Conservation (phyloP, 352 stramenopile species). For the Phytophthora meadii region DNA sequence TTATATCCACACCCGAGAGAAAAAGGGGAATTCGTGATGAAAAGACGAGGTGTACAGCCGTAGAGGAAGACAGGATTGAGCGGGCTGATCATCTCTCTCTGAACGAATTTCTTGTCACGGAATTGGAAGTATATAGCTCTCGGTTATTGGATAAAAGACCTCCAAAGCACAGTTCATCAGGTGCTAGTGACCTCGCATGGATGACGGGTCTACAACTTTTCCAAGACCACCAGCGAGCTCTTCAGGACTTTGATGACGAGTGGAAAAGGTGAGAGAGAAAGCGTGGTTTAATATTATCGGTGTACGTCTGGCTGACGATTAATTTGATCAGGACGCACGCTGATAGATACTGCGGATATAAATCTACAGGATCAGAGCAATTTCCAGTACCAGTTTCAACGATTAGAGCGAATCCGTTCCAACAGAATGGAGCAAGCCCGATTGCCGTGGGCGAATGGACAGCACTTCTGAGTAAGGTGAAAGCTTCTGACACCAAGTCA, state of each 20-base stretch:
- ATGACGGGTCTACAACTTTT: constrained; percentile 56
- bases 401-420: constrained; percentile 37
- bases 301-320: constrained; percentile 1
- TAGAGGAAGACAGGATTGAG: constrained; percentile 25
- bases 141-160: constrained; percentile 29
- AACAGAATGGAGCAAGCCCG: constrained; percentile 8
- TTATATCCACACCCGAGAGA: constrained; percentile 27
- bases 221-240: constrained; percentile 51
- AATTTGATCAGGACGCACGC: constrained; percentile 34
- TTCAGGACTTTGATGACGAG: constrained; percentile 65
- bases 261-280: constrained; percentile 43
- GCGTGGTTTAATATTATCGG: neutral
- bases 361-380: constrained; percentile 3
- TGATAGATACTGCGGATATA: constrained; percentile 25
- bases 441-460: constrained; percentile 20
- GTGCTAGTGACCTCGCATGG: constrained; percentile 35
- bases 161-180: constrained; percentile 13
- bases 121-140: constrained; percentile 55
- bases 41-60: constrained; percentile 20
- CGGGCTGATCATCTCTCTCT: constrained; percentile 47
- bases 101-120: constrained; percentile 58
- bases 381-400: constrained; percentile 4
- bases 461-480: constrained; percentile 34
- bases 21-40: constrained; percentile 17
- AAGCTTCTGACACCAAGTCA: constrained; percentile 29